Evolutionary conservation across 164 flowering plant genomes (phyloP).

Genomic region (Tetracentron sinense): DNA sequence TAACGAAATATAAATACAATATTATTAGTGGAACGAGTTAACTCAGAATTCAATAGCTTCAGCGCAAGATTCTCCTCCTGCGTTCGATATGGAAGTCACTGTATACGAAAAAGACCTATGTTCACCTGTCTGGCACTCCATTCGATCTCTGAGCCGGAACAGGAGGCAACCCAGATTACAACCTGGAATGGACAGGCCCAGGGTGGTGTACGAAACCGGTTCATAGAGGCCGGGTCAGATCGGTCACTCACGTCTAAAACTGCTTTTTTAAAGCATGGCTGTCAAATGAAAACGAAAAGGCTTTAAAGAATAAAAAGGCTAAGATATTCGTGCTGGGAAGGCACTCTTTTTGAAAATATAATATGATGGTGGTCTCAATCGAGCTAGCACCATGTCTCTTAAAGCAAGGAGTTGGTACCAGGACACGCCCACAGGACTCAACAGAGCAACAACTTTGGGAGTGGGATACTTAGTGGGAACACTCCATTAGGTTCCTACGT

Average conservation of each 20-base stretch:
- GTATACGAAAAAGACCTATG: too few species aligned
- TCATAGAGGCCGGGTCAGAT: constrained; percentile 41
- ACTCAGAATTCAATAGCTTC: background rate
- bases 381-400: constrained; percentile 57
- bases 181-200: constrained; percentile 38
- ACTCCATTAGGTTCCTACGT: constrained; percentile 26
- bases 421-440: constrained; percentile 16
- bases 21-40: background rate
- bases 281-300: constrained; percentile 16
- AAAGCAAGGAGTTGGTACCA: constrained; percentile 38
- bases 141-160: too few species aligned
- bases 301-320: background rate
- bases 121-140: too few species aligned
- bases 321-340: constrained; percentile 8
- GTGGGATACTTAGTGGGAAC: constrained; percentile 4
- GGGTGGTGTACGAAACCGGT: constrained; percentile 24
- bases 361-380: constrained; percentile 55
- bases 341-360: constrained; percentile 13
- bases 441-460: constrained; percentile 17
- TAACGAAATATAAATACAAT: background rate
- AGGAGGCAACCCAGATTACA: constrained; percentile 32
- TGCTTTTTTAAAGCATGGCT: constrained; percentile 15
- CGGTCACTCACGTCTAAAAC: background rate
- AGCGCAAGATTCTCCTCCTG: too few species aligned
- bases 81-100: too few species aligned